These are phyloP conservation scores for Penicillium thymicola DNA, from an alignment of 2,329 filamentous ascomycete species.

Conservation along the genomic window DNA sequence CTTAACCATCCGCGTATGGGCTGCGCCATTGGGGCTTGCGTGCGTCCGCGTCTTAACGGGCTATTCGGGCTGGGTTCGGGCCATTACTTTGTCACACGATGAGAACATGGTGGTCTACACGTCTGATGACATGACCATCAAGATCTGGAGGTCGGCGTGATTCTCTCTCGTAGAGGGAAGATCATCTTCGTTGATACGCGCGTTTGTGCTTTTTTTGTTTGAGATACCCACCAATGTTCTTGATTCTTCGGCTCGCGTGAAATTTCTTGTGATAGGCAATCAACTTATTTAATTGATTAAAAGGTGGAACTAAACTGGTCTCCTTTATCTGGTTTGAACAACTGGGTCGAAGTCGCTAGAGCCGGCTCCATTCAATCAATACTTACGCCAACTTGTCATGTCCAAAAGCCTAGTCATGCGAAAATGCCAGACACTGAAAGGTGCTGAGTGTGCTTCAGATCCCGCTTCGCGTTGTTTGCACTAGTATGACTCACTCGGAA, in stretches of 20 bases:
- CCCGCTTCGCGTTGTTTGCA: neutral
- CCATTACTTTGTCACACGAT: neutral
- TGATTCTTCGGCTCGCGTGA: neutral
- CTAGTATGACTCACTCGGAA: neutral
- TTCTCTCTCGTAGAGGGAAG: neutral
- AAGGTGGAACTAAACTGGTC: neutral
- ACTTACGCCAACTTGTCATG: neutral
- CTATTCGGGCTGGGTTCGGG: conserved; percentile 8
- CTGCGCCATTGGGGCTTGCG: neutral
- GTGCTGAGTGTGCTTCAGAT: neutral
- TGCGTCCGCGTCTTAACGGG: conserved; percentile 2
- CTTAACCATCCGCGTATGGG: conserved; percentile 8
- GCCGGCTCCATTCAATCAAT: neutral
- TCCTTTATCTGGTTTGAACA: neutral
- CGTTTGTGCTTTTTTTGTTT: neutral
- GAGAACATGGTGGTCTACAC: conserved; percentile 4
- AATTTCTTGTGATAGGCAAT: neutral
- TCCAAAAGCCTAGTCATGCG: neutral
- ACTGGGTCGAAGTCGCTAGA: neutral
- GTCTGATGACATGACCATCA: conserved; percentile 12
- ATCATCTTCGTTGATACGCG: neutral
- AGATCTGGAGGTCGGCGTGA: conserved; percentile 7
- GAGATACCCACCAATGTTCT: conserved; percentile 9
- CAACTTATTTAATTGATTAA: neutral
- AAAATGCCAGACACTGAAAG: neutral